These are phyloP conservation scores for Leishmania turanica DNA, from an alignment of 208 protist species.

Conservation along the genomic window DNA sequence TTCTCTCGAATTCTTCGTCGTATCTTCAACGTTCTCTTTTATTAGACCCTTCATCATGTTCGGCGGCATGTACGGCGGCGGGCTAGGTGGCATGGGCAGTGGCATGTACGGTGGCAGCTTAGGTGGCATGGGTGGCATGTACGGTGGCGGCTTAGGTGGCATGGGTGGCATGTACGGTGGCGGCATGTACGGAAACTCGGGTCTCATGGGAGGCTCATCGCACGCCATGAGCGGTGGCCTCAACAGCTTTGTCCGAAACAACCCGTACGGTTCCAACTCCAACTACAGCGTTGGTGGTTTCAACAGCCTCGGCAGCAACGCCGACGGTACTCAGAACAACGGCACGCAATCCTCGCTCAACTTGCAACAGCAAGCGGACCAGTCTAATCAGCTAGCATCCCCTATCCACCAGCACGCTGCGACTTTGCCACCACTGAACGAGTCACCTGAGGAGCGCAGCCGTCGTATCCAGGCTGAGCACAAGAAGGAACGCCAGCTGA, in stretches of 20 bases:
- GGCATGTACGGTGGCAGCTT: constrained; percentile 8
- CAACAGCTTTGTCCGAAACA: constrained; percentile 19
- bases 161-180: constrained; percentile 11
- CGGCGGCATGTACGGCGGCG: constrained; percentile 22
- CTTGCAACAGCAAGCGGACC: constrained; percentile 16
- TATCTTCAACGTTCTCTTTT: neutral
- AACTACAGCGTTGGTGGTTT: constrained; percentile 19
- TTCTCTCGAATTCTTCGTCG: neutral
- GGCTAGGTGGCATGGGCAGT: constrained; percentile 1
- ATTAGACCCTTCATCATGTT: neutral
- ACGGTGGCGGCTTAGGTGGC: constrained; percentile 32
- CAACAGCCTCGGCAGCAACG: neutral
- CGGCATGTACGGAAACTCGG: constrained; percentile 30
- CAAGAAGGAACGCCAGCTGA: constrained; percentile 61
- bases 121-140: constrained; percentile 45
- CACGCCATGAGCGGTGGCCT: constrained; percentile 26
- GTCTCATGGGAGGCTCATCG: constrained; percentile 19
- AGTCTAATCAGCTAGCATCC: constrained; percentile 32
- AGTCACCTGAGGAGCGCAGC: constrained; percentile 59
- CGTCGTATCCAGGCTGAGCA: constrained; percentile 63
- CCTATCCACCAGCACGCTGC: constrained; percentile 39
- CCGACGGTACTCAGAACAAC: constrained; percentile 13
- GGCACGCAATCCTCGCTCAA: constrained; percentile 13
- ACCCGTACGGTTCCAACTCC: constrained; percentile 12
- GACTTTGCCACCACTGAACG: constrained; percentile 52